These are phyloP conservation scores for Pythium guiyangense DNA, from an alignment of 352 stramenopile species.

Conservation along the genomic window DNA sequence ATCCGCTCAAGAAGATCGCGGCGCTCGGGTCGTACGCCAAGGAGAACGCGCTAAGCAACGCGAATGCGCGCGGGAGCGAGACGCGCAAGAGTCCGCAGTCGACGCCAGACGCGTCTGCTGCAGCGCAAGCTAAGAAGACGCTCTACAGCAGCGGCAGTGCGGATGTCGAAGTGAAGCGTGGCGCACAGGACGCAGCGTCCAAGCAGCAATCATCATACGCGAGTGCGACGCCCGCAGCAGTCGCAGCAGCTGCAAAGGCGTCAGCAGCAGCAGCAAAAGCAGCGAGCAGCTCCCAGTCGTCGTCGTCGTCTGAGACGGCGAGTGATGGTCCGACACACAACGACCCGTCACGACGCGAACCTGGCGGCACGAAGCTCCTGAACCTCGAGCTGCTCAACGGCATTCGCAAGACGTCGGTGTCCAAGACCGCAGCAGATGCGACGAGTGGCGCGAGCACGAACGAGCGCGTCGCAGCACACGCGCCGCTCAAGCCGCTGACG, in stretches of 20 bases:
- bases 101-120: conserved; percentile 11
- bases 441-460: conserved; percentile 4
- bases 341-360: conserved; percentile 17
- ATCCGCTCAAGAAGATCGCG: conserved; percentile 62
- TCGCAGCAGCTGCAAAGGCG: conserved; percentile 5
- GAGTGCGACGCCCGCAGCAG: conserved; percentile 3
- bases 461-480: conserved; percentile 12
- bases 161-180: conserved; percentile 39
- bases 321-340: too few species aligned
- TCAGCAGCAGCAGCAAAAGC: conserved; percentile 5
- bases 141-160: conserved; percentile 3
- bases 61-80: conserved; percentile 22
- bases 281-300: conserved; percentile 4
- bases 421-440: conserved; percentile 35
- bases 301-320: not conserved
- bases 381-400: conserved; percentile 31
- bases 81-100: conserved; percentile 15
- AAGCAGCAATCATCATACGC: conserved; percentile 8
- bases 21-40: conserved; percentile 36
- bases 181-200: conserved; percentile 18
- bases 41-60: conserved; percentile 34
- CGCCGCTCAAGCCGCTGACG: conserved; percentile 36
- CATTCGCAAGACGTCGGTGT: conserved; percentile 33
- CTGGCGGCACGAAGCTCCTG: conserved; percentile 30
- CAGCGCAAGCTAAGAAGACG: not conserved